These are phyloP conservation scores for Melampsora americana DNA, from an alignment of 1,284 basidiomycete species.

Conservation along the genomic window DNA sequence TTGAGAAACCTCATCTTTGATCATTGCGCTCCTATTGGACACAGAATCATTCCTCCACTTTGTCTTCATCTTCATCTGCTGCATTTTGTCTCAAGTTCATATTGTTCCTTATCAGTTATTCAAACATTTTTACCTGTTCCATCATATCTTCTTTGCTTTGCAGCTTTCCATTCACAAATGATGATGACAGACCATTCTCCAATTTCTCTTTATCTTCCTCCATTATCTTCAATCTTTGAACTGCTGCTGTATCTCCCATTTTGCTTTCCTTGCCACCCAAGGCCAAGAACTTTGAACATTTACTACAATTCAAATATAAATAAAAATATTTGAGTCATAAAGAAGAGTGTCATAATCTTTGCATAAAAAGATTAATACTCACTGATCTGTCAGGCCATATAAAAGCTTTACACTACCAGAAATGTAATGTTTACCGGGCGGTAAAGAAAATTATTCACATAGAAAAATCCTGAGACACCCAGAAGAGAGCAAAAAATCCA, in stretches of 20 bases:
- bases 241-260: constrained; percentile 14
- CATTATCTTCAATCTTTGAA: constrained; percentile 8
- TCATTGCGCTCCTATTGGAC: too few relatives aligned
- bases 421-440: too few relatives aligned
- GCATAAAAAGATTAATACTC: constrained; percentile 54
- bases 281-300: constrained; percentile 26
- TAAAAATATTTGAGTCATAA: neutral
- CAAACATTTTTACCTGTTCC: constrained; percentile 31
- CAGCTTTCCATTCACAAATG: constrained; percentile 17
- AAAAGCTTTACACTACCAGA: constrained; percentile 73
- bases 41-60: neutral
- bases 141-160: constrained; percentile 3
- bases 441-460: too few relatives aligned
- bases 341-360: neutral
- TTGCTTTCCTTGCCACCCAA: constrained; percentile 14
- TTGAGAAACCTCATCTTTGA: too few relatives aligned
- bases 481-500: too few relatives aligned
- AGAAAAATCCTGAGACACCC: too few relatives aligned
- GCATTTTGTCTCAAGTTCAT: constrained; percentile 1
- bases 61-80: constrained; percentile 12
- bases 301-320: neutral
- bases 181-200: constrained; percentile 1
- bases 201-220: constrained; percentile 22
- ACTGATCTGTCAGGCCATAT: constrained; percentile 85
- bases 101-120: constrained; percentile 24